Evolutionary conservation across 106 monocot genomes (phyloP).

Genomic region (Dioscorea alata): DNA sequence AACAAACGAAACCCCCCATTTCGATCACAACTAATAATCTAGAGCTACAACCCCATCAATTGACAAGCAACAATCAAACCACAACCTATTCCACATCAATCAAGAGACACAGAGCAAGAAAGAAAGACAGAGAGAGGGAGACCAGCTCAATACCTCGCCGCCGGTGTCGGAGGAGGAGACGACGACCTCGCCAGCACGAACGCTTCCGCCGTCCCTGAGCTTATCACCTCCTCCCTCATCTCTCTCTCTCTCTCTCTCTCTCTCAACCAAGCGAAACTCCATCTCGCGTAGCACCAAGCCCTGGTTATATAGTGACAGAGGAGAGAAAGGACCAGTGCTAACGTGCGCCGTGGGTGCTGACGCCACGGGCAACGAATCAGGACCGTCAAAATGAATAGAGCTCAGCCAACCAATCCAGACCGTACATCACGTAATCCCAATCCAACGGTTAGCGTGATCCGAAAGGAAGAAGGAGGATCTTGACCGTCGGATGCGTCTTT

Average conservation of each 20-base stretch:
- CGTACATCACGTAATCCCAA: neutral
- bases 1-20: too few relatives aligned
- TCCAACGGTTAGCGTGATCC: too few relatives aligned
- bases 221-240: conserved; percentile 45
- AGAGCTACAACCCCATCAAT: too few relatives aligned
- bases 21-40: too few relatives aligned
- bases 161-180: conserved; percentile 30
- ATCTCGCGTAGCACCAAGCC: neutral
- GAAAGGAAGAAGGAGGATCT: too few relatives aligned
- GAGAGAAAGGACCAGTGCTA: neutral
- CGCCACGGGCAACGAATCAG: neutral
- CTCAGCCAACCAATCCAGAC: neutral
- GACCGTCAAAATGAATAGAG: too few relatives aligned
- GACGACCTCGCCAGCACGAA: conserved; percentile 17
- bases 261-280: neutral
- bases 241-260: neutral
- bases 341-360: neutral
- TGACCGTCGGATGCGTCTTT: too few relatives aligned
- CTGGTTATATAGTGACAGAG: neutral
- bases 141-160: conserved; percentile 23
- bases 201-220: conserved; percentile 37
- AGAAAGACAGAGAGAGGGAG: neutral
- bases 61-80: too few relatives aligned
- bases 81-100: too few relatives aligned
- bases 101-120: too few relatives aligned